phyloP scores from a whole-genome alignment of 768 basidiomycete genomes.

The Exidia glandulosa region DNA sequence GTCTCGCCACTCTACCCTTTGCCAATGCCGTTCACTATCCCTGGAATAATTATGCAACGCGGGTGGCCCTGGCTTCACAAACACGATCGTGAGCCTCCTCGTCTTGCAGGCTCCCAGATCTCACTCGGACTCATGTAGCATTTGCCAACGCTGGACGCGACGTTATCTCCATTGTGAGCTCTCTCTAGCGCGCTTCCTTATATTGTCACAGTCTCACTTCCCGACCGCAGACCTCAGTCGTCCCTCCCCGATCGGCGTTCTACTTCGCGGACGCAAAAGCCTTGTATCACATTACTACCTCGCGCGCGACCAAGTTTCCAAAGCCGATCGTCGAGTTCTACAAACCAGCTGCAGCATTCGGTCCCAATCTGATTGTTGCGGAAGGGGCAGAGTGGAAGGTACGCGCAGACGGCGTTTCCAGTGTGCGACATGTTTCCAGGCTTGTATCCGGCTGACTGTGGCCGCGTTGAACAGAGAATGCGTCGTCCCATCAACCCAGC shows the following conservation, averaged over 20 bases:
- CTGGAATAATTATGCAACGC: not conserved
- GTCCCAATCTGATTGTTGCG: not conserved
- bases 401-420: not conserved
- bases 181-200: not conserved
- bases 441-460: no score
- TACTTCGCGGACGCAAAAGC: not conserved
- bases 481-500: not conserved
- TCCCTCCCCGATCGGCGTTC: not conserved
- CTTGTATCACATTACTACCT: not conserved
- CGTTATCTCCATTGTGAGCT: not conserved
- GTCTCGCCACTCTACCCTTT: not conserved
- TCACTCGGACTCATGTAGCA: not conserved
- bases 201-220: not conserved
- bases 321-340: not conserved
- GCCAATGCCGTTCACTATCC: not conserved
- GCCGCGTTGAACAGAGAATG: not conserved
- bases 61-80: not conserved
- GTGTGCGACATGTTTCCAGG: not conserved
- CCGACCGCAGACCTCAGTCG: not conserved
- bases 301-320: not conserved
- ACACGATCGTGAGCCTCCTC: not conserved
- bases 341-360: not conserved
- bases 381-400: not conserved
- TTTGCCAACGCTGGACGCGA: not conserved
- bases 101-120: no score